Evolutionary conservation across 345 rosid species (phyloP).

Genomic region (Melastoma malabathricum): DNA sequence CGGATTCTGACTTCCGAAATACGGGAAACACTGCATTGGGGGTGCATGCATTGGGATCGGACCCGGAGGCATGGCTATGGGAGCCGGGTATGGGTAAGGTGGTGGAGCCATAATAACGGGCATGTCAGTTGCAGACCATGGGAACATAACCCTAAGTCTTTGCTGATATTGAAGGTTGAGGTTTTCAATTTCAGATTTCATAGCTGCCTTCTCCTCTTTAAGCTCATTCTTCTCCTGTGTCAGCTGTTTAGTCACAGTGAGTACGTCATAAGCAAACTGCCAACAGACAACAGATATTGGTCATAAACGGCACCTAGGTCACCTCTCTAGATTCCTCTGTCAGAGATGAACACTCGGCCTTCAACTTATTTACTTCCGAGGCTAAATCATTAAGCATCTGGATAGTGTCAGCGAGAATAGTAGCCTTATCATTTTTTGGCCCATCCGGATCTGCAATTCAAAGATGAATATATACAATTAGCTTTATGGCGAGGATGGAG

Average conservation of each 20-base stretch:
- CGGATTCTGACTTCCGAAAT: conserved; percentile 60
- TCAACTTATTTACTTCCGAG: conserved; percentile 61
- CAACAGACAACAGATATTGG: too few relatives aligned
- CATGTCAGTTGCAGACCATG: conserved; percentile 62
- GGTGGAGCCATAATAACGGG: conserved; percentile 68
- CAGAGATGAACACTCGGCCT: conserved; percentile 46
- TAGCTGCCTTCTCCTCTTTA: conserved; percentile 71
- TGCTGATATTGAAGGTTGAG: conserved; percentile 74
- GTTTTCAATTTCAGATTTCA: conserved; percentile 60
- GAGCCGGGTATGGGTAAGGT: conserved; percentile 58
- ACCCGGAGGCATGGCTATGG: conserved; percentile 62
- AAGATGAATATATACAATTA: background rate
- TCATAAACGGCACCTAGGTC: background rate
- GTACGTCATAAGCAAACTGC: background rate
- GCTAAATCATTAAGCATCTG: conserved; percentile 79
- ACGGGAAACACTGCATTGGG: conserved; percentile 61
- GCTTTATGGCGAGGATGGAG: too few relatives aligned
- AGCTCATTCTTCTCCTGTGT: conserved; percentile 81
- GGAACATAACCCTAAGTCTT: conserved; percentile 44
- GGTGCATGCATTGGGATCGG: conserved; percentile 69
- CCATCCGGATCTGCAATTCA: conserved; percentile 59
- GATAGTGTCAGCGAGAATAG: conserved; percentile 63
- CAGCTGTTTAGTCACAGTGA: conserved; percentile 28
- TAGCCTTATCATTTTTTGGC: conserved; percentile 84
- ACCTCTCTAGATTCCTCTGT: conserved; percentile 90